Conservation (phyloP, 2,329 filamentous ascomycete species). For the Colletotrichum orbiculare region DNA sequence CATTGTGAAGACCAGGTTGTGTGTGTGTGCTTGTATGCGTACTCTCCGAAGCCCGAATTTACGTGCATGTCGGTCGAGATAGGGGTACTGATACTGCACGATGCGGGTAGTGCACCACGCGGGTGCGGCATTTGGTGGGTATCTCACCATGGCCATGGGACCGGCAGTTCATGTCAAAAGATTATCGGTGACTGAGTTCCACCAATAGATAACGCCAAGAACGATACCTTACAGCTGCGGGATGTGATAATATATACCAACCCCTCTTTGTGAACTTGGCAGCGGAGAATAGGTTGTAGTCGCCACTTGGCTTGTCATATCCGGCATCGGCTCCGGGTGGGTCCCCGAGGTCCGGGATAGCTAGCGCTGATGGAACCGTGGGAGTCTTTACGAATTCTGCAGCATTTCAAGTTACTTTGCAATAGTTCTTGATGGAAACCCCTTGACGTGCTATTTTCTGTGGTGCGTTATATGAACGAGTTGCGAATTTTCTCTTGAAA, state of each 20-base stretch:
- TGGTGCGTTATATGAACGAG: too few species aligned
- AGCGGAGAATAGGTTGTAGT: background rate
- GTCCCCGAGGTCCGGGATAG: constrained; percentile 8
- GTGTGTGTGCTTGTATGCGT: too few species aligned
- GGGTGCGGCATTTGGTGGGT: constrained; percentile 10
- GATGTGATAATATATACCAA: background rate
- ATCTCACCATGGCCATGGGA: background rate
- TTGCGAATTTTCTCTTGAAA: too few species aligned
- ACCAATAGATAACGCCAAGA: constrained; percentile 4
- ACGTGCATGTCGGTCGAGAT: too few species aligned
- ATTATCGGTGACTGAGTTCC: constrained; percentile 1
- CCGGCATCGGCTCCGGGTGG: constrained; percentile 10
- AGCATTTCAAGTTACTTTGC: too few species aligned
- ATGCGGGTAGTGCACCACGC: constrained; percentile 9
- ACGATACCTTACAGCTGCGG: background rate
- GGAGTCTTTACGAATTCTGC: too few species aligned
- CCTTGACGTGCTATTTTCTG: too few species aligned
- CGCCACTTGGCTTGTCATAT: constrained; percentile 2
- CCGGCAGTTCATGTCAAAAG: background rate
- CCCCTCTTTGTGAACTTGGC: background rate
- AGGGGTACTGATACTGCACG: constrained; percentile 1
- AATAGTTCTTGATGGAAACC: too few species aligned
- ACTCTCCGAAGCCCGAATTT: too few species aligned
- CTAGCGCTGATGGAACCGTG: constrained; percentile 1
- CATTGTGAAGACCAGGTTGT: too few species aligned